Evolutionary conservation across 108 stramenopile genomes (phyloP).

Genomic region (Stephanodiscus minutulus): DNA sequence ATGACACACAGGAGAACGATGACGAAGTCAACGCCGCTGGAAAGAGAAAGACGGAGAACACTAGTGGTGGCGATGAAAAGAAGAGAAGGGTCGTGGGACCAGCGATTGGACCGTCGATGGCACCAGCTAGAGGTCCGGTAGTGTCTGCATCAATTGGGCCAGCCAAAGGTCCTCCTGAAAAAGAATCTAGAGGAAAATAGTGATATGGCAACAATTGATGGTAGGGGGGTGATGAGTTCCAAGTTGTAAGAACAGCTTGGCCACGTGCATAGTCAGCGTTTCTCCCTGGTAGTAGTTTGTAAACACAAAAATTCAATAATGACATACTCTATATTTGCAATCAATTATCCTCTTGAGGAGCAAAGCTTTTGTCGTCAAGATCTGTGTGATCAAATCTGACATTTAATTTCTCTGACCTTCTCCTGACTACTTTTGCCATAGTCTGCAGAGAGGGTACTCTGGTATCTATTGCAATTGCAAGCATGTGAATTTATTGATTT

Average conservation of each 20-base stretch:
- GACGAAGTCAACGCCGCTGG: neutral
- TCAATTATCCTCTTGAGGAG: neutral
- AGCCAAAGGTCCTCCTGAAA: conserved; percentile 10
- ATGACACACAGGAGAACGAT: conserved; percentile 3
- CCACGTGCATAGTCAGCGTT: neutral
- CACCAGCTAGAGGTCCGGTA: conserved; percentile 7
- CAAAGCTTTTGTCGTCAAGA: neutral
- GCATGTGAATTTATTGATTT: no score
- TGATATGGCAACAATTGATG: neutral
- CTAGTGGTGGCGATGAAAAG: neutral
- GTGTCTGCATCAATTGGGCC: conserved; percentile 13
- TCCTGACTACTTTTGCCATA: neutral
- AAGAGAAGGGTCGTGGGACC: conserved; percentile 20
- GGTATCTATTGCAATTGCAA: no score
- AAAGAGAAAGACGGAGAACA: conserved; percentile 6
- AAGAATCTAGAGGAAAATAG: neutral
- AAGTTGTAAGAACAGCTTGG: neutral
- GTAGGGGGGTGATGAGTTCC: neutral
- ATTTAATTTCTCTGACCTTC: neutral
- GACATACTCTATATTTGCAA: neutral
- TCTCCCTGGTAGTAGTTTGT: neutral
- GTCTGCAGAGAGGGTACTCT: no score
- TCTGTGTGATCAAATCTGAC: neutral
- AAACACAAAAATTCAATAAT: neutral
- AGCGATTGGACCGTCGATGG: conserved; percentile 3